phyloP scores from a whole-genome alignment of 2,329 filamentous ascomycete genomes.

The Spiromastix sp. region DNA sequence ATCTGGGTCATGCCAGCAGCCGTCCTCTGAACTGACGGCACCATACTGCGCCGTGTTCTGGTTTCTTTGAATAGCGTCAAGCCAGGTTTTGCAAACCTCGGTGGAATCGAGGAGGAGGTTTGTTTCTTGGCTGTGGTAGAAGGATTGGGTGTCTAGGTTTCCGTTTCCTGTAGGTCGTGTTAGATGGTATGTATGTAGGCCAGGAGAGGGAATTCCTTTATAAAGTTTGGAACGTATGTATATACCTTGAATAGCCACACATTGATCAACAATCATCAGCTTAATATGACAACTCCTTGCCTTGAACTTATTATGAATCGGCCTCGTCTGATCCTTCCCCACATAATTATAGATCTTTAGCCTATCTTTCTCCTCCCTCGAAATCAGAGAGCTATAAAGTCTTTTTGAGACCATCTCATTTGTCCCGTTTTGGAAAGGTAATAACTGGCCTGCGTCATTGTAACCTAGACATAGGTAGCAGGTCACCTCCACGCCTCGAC shows the following conservation, averaged over 20 bases:
- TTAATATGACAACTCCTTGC: constrained; percentile 65
- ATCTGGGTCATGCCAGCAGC: constrained; percentile 49
- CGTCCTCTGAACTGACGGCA: constrained; percentile 42
- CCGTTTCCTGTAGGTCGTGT: constrained; percentile 43
- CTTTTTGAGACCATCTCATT: constrained; percentile 60
- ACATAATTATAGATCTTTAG: constrained; percentile 62
- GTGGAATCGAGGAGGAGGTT: constrained; percentile 63
- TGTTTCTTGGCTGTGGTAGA: constrained; percentile 68
- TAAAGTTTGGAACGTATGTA: too few relatives aligned
- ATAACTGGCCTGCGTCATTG: constrained; percentile 66
- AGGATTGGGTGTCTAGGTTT: constrained; percentile 72
- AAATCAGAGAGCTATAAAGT: constrained; percentile 48
- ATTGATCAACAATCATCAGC: constrained; percentile 61
- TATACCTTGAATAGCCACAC: constrained; percentile 54
- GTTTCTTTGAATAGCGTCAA: constrained; percentile 50
- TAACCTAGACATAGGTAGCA: constrained; percentile 70
- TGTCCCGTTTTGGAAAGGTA: constrained; percentile 64
- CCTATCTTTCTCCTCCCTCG: constrained; percentile 35
- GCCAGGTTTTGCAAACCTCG: constrained; percentile 52
- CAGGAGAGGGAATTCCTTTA: too few relatives aligned
- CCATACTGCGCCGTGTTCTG: constrained; percentile 58
- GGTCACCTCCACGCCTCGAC: constrained; percentile 56
- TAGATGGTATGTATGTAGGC: too few relatives aligned
- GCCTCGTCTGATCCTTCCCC: constrained; percentile 59
- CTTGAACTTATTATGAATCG: constrained; percentile 57